Conservation (phyloP, 192 early-diverging fungal species). For the Podila epigama region DNA sequence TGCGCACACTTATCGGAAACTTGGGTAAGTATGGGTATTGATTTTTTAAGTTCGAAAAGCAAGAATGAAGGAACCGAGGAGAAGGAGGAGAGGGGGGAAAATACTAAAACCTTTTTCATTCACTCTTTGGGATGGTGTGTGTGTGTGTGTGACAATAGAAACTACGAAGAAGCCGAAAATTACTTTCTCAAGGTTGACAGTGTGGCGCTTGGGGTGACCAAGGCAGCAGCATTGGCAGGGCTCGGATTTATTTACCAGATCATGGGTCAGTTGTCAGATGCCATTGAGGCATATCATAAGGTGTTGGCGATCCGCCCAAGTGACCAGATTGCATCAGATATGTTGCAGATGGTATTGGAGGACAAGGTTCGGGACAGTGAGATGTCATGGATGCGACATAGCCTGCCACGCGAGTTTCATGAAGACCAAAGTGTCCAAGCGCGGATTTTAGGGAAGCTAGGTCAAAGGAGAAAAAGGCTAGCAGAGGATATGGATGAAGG, state of each 20-base stretch:
- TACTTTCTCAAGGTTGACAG: constrained; percentile 26
- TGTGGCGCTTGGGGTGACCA: constrained; percentile 18
- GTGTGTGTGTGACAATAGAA: too few relatives aligned
- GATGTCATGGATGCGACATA: constrained; percentile 33
- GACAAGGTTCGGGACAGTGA: constrained; percentile 18
- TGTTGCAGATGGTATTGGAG: constrained; percentile 50
- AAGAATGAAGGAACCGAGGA: not conserved
- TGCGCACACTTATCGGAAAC: constrained; percentile 68
- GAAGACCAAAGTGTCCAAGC: constrained; percentile 14
- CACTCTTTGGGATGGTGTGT: too few relatives aligned
- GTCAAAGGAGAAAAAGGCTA: not conserved
- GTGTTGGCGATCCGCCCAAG: constrained; percentile 44
- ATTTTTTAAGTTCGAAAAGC: not conserved
- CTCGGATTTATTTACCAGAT: constrained; percentile 69
- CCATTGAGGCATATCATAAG: constrained; percentile 65
- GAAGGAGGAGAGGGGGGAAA: not conserved
- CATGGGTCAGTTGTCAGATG: constrained; percentile 54
- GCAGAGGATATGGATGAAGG: not conserved
- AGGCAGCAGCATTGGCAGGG: constrained; percentile 53
- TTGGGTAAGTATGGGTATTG: constrained; percentile 52
- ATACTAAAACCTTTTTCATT: not conserved
- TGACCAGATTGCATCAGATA: constrained; percentile 49
- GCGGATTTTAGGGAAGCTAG: not conserved
- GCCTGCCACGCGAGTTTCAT: constrained; percentile 8
- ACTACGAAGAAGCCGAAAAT: constrained; percentile 23